phyloP scores from a whole-genome alignment of 2,329 filamentous ascomycete genomes.

The Claviceps pusilla region DNA sequence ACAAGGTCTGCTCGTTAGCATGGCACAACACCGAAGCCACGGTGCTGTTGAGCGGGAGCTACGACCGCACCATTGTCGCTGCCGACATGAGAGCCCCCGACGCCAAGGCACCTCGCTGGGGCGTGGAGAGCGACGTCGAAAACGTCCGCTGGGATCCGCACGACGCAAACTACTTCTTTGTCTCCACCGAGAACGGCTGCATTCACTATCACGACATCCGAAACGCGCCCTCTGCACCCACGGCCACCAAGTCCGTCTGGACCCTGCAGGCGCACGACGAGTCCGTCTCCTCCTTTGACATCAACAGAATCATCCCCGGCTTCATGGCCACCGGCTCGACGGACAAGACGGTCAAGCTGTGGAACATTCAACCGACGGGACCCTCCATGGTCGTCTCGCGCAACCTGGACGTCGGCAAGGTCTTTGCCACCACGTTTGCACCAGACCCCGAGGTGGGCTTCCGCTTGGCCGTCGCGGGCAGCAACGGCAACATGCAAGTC shows the following conservation, averaged over 20 bases:
- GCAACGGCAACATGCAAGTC: slow-evolving; percentile 80
- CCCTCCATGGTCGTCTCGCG: slow-evolving; percentile 84
- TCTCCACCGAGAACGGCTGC: slow-evolving; percentile 81
- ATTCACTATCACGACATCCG: slow-evolving; percentile 87
- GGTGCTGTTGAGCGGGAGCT: slow-evolving; percentile 79
- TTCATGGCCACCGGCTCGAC: slow-evolving; percentile 88
- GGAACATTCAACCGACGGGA: slow-evolving; percentile 71
- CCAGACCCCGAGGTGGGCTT: slow-evolving; percentile 86
- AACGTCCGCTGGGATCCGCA: slow-evolving; percentile 86
- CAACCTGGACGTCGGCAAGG: slow-evolving; percentile 84
- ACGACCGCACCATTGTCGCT: slow-evolving; percentile 87
- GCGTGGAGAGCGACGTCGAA: slow-evolving; percentile 91
- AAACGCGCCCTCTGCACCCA: slow-evolving; percentile 56
- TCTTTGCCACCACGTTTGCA: slow-evolving; percentile 82
- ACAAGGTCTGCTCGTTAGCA: slow-evolving; percentile 91
- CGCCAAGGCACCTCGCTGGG: slow-evolving; percentile 68
- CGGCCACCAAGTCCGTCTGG: slow-evolving; percentile 75
- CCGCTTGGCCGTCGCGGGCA: slow-evolving; percentile 81
- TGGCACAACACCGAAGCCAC: slow-evolving; percentile 87
- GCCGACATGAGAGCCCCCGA: slow-evolving; percentile 91
- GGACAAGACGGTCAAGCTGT: slow-evolving; percentile 91
- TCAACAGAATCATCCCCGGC: slow-evolving; percentile 79
- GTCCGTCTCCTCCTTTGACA: slow-evolving; percentile 79
- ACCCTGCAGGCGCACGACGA: slow-evolving; percentile 90
- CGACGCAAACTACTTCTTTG: slow-evolving; percentile 84